Percentiles rank a stretch among this genome's conserved stretches.
Evolutionary conservation across 2,329 filamentous ascomycete genomes (phyloP).

Genomic region (Arthroderma sp.): DNA sequence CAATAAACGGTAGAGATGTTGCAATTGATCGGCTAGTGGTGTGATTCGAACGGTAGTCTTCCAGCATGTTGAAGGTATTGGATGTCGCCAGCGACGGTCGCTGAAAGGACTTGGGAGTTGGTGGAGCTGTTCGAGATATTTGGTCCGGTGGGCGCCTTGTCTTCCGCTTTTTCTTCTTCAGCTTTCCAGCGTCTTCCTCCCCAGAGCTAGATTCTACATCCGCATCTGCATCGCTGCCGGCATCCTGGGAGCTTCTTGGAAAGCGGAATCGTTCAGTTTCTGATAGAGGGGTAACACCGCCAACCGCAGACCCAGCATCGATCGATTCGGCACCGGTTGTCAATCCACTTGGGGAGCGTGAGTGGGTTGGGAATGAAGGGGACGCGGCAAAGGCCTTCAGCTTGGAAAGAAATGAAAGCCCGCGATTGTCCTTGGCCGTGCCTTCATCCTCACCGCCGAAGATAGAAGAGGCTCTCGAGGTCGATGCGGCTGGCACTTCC

Average conservation of each 20-base stretch:
- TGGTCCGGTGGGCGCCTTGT: constrained; percentile 44
- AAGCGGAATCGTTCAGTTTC: constrained; percentile 39
- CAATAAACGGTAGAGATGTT: constrained; percentile 43
- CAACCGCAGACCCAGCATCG: constrained; percentile 27
- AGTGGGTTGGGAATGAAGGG: constrained; percentile 36
- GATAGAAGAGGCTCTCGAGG: constrained; percentile 52
- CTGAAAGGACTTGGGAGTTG: constrained; percentile 43
- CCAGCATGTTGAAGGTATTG: constrained; percentile 26
- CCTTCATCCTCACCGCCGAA: constrained; percentile 49
- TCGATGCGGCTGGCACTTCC: constrained; percentile 32
- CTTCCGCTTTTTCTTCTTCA: constrained; percentile 51
- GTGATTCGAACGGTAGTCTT: constrained; percentile 30
- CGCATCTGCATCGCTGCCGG: constrained; percentile 58
- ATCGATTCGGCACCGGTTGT: constrained; percentile 26
- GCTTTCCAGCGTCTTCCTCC: constrained; percentile 44
- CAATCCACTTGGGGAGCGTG: constrained; percentile 36
- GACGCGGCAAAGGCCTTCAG: constrained; percentile 58
- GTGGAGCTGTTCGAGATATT: constrained; percentile 51
- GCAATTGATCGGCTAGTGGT: constrained; percentile 53
- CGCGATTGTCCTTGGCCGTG: constrained; percentile 42
- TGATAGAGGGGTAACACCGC: constrained; percentile 33
- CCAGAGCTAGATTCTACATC: constrained; percentile 80
- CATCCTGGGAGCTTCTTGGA: constrained; percentile 42
- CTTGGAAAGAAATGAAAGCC: constrained; percentile 61
- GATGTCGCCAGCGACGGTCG: constrained; percentile 33